A percentile compares a stretch with the other conserved stretches of the same genome.
These are phyloP conservation scores for Rachicladosporium sp. DNA, from an alignment of 2,329 filamentous ascomycete genomes.

Conservation along the genomic window DNA sequence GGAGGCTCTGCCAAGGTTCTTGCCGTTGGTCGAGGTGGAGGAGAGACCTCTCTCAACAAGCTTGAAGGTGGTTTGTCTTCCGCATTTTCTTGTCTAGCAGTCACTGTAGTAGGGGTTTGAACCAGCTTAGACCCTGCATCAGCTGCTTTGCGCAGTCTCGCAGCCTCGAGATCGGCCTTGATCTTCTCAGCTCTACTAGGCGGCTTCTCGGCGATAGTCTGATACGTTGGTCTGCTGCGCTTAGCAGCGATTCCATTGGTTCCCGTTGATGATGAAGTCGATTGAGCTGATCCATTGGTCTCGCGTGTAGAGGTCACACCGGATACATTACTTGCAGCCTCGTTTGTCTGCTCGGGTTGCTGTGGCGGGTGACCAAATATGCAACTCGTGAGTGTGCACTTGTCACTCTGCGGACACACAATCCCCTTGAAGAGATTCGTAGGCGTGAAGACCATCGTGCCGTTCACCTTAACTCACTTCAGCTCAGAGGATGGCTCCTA, in stretches of 20 bases:
- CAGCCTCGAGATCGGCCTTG: constrained; percentile 5
- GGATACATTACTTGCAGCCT: background rate
- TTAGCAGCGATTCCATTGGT: constrained; percentile 13
- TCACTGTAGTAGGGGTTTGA: too few species aligned
- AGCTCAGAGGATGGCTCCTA: too few species aligned
- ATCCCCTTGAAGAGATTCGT: constrained; percentile 42
- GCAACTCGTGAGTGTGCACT: constrained; percentile 44
- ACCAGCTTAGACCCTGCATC: too few species aligned
- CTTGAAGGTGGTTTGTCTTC: constrained; percentile 6
- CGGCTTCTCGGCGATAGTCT: constrained; percentile 17
- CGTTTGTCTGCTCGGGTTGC: background rate
- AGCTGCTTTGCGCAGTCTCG: constrained; percentile 5
- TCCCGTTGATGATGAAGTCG: too few species aligned
- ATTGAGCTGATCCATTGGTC: too few species aligned
- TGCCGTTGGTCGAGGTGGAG: constrained; percentile 4
- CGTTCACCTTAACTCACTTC: background rate
- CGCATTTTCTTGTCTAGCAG: background rate
- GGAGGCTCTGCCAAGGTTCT: too few species aligned
- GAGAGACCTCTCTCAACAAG: constrained; percentile 12
- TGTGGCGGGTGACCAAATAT: constrained; percentile 42
- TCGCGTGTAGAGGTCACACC: background rate
- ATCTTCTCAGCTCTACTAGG: constrained; percentile 17
- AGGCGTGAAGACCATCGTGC: constrained; percentile 40
- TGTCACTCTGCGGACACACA: constrained; percentile 38
- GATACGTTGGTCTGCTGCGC: constrained; percentile 19